Evolutionary conservation across 2,329 filamentous ascomycete species (phyloP).

Genomic region (Alternaria tenuissima): DNA sequence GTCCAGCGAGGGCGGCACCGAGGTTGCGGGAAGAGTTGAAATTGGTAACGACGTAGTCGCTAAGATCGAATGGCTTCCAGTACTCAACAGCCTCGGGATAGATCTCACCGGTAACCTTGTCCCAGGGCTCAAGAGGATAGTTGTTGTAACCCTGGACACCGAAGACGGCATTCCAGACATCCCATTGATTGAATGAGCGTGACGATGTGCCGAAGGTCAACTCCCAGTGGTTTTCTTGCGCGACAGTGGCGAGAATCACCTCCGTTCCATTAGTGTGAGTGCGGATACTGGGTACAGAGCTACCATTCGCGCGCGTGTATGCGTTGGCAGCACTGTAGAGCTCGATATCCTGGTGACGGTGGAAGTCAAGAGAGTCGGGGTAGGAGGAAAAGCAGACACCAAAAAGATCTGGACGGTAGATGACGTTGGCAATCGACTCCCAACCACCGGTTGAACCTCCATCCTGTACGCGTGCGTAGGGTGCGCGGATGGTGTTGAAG

Average conservation of each 20-base stretch:
- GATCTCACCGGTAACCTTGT: slow-evolving; percentile 52
- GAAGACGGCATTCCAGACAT: slow-evolving; percentile 52
- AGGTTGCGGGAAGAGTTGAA: slow-evolving; percentile 46
- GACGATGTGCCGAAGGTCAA: slow-evolving; percentile 47
- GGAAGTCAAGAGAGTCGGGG: slow-evolving; percentile 50
- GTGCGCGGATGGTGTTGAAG: slow-evolving; percentile 49
- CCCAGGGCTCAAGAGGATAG: slow-evolving; percentile 52
- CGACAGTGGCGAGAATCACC: slow-evolving; percentile 34
- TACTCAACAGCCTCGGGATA: slow-evolving; percentile 48
- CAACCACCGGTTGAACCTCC: slow-evolving; percentile 52
- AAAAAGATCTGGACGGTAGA: slow-evolving; percentile 51
- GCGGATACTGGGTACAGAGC: slow-evolving; percentile 43
- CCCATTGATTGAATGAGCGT: slow-evolving; percentile 49
- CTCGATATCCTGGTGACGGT: slow-evolving; percentile 49
- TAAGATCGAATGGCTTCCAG: slow-evolving; percentile 51
- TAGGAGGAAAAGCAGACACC: slow-evolving; percentile 51
- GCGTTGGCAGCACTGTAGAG: slow-evolving; percentile 46
- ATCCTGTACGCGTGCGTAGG: slow-evolving; percentile 50
- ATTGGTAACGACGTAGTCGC: slow-evolving; percentile 44
- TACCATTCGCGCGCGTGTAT: slow-evolving; percentile 39
- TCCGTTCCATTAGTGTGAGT: slow-evolving; percentile 36
- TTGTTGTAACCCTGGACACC: slow-evolving; percentile 48
- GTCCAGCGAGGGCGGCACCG: slow-evolving; percentile 39
- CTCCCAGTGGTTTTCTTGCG: slow-evolving; percentile 52
- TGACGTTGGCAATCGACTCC: slow-evolving; percentile 47